Evolutionary conservation across 129 eudicot species (phyloP).

Genomic region (Escallonia rubra): DNA sequence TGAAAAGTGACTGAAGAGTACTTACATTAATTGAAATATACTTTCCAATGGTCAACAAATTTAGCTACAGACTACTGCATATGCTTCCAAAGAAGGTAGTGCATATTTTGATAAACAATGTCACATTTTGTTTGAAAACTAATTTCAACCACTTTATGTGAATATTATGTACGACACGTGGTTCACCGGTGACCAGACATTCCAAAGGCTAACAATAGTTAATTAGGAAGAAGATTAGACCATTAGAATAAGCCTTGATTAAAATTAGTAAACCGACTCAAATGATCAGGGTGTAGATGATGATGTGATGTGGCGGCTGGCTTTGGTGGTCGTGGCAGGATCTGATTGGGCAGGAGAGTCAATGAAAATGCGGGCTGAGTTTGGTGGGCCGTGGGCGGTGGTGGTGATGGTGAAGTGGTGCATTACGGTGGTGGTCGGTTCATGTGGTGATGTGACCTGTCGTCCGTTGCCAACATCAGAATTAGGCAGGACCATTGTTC

Average conservation of each 20-base stretch:
- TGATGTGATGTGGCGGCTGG: conserved; percentile 7
- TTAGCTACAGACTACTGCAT: too few species aligned
- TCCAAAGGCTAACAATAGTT: neutral
- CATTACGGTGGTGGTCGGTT: conserved; percentile 19
- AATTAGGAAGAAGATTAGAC: neutral
- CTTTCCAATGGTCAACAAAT: too few species aligned
- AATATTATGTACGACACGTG: neutral
- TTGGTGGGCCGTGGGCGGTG: conserved; percentile 40
- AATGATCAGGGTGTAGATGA: neutral
- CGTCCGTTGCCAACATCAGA: neutral
- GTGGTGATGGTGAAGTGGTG: conserved; percentile 12
- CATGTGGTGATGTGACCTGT: conserved; percentile 5
- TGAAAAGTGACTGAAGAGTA: too few species aligned
- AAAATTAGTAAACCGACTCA: neutral
- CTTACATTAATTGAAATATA: too few species aligned
- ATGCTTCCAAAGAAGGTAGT: neutral
- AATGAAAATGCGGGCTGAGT: neutral
- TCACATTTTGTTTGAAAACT: neutral
- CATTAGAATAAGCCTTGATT: neutral
- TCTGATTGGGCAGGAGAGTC: conserved; percentile 5
- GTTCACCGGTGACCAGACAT: neutral
- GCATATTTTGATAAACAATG: too few species aligned
- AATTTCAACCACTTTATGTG: neutral
- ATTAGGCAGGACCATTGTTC: neutral
- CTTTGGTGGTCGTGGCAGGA: conserved; percentile 19